Evolutionary conservation across 495 filamentous ascomycete genomes (phyloP), one percentile per base, ranked within the genome.

Genomic region (Tuber brumale): DNA sequence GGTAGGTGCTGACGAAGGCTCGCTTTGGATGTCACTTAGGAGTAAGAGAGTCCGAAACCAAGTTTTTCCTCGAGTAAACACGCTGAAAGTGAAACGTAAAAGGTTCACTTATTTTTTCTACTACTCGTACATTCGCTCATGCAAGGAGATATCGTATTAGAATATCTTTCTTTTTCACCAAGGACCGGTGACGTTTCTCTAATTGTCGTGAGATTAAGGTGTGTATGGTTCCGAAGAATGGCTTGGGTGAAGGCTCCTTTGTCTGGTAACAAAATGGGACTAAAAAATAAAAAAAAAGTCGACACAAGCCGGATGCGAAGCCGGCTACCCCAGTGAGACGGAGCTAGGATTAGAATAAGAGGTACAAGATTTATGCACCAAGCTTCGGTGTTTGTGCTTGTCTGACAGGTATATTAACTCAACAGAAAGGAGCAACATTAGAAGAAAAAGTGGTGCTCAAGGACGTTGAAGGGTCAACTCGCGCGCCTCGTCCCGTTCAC

Each of bases 1-100:
- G 80, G 80, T 81, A 82, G 76, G 74, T 81, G 73, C 73, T 80
- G 70, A 79, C 78, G 76, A 71, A 57, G 66, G 37, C 46, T 61
- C 74, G 76, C 70, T 48, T 75, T 61, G 73, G 42, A 69, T 75
- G 72, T 75, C 76, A 77, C 76, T 77, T 75, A 77, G 46, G 76
- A 75, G 76, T 71, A 75, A 43, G 27, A 27, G 74, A 45, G 72
- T 69, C 72, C 73, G 73, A 71, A 76, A 80, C 78, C 70, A 76
- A 71, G n/a, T 46, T 27, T 35, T 51, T 45, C 51, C 51, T 31
- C n/a, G n/a, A 61, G 51, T 31, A 27, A 66, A 66, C 27, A 19
- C 27, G 14, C 27, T 35, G 14, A 66, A 66, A 66, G 57, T 66
- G 57, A 66, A 66, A 66, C 57, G 57, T 66, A 66, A 66, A 35